Base-by-base conservation (phyloP, 331 rosid species). In the Cydonia oblonga region DNA sequence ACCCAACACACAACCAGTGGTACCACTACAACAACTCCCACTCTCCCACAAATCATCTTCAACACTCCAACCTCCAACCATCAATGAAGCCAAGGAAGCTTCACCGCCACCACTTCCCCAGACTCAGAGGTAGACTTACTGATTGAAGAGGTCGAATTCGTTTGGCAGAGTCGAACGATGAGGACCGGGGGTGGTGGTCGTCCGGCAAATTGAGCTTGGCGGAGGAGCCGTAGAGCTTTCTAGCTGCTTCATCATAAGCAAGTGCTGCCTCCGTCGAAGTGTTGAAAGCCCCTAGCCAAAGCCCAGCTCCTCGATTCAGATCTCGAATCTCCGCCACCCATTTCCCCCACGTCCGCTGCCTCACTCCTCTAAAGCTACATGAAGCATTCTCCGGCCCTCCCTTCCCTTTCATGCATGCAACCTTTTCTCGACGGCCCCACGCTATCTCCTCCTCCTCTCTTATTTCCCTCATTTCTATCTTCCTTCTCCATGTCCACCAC, bases 281-380 rank as follows among this genome's bases (percentile, higher is more conserved):
- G 69, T 69, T 74, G 68, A 82, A 82, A 29, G 85, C 78, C 66
- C 85, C 85, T 5, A 82, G 77, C 80, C 85, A 78, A 2, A 82
- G 82, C 63, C 85, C 42, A 10, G 82, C 76, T 2, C 82, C 80
- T 3, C 80, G 70, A 52, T 82, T 74, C 9, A 76, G 82, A 49
- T 74, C 82, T 5, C 85, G 58, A 7, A 82, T 82, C 57, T 82
- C 82, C 8, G 82, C 80, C 38, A 82, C 82, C 85, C 85, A 82
- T 74, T 82, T 74, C 4, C 82, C 85, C 82, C 85, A 82, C 22
- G 85, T 82, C 51, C 85, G 57, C 64, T 82, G 85, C 71, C 82
- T 57, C 32, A 82, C 80, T 15, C 85, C 85, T 28, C 62, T 70
- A 77, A 68, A 82, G 25, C 40, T 78, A 56, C 82, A 78, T 22